A percentile compares a stretch with the other conserved stretches of the same genome.
phyloP scores from a whole-genome alignment of 257 asterid genomes.

The Coffea eugenioides region DNA sequence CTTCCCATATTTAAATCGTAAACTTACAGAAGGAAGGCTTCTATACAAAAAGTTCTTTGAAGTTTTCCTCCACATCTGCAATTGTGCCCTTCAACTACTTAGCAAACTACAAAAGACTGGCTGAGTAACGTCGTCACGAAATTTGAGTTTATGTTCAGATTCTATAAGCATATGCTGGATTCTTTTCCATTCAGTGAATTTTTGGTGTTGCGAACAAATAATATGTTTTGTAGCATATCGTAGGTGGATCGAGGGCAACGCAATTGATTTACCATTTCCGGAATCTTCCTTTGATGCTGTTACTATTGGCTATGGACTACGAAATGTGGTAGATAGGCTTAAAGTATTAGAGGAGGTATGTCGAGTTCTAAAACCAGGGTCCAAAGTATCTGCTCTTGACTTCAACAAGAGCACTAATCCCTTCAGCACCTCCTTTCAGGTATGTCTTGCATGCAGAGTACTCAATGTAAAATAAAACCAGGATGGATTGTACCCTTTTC shows the following conservation, averaged over 20 bases:
- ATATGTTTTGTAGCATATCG: constrained; percentile 15
- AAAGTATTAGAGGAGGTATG: constrained; percentile 63
- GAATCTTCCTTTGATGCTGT: constrained; percentile 67
- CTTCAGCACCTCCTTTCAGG: constrained; percentile 57
- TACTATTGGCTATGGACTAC: constrained; percentile 80
- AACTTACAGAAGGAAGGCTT: constrained; percentile 2
- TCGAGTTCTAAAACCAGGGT: constrained; percentile 78
- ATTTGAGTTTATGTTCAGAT: background rate
- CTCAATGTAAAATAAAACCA: background rate
- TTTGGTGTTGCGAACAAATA: background rate
- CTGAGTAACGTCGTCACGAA: too few species aligned
- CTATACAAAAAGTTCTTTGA: background rate
- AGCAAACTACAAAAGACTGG: too few species aligned
- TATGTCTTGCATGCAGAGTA: constrained; percentile 11
- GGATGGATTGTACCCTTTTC: background rate
- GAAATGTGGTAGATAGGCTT: constrained; percentile 64
- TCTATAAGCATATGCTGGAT: background rate
- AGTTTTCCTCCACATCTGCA: background rate
- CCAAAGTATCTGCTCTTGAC: constrained; percentile 71
- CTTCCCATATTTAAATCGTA: constrained; percentile 14
- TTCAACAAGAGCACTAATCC: constrained; percentile 67
- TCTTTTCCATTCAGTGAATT: background rate
- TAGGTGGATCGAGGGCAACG: constrained; percentile 95
- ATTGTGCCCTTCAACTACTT: background rate
- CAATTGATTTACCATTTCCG: constrained; percentile 70